Base-by-base conservation (phyloP, 208 protist species). In the Trypanosoma platydactyli region DNA sequence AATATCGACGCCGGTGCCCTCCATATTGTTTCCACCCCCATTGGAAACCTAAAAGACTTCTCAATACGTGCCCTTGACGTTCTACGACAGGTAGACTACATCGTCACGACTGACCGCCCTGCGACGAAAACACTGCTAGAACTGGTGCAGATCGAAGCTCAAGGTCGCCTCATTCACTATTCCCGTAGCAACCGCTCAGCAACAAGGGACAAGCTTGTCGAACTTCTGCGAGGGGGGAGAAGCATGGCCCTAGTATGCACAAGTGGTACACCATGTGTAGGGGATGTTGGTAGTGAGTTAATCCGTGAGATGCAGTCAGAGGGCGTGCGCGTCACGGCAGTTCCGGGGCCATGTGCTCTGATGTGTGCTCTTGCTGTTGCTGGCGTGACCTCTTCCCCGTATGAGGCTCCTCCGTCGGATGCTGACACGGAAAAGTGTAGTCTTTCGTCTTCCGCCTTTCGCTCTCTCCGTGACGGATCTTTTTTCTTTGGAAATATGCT, bases 1-100 rank as follows among this genome's bases (percentile, higher is more conserved):
- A 80, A 51, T 51, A 84, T 94, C 44, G 91, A 97, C 65, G 79
- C 83, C 42, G 81, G 71, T 22, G 74, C 80, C 3, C 73, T 97
- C 29, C 87, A 97, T 63, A 75, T 97, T 46, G 91, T 97, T 55
- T 90, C 91, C 9, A 82, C 94, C n/a, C 91, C 91, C 13, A 94
- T 97, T 70, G 91, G 91, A 25, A 97, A 97, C 64, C 58, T 97
- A 27, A 97, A 97, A 46, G 91, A 97, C 77, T 94, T 97, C 77
- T 81, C 85, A 24, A 71, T 91, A 38, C 88, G 91, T 24, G 81
- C 87, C 11, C 62, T 97, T 24, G 88, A 97, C 35, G 80, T 94
- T 45, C 78, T 97, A 46, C 76, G 77, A 18, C 71, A 83, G 6
- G 88, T 94, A 16, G 91, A 97, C 67, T 97, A 97, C 87, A 93